These are phyloP conservation scores for Gossypium longicalyx DNA, from an alignment of 345 rosid species.

Conservation along the genomic window DNA sequence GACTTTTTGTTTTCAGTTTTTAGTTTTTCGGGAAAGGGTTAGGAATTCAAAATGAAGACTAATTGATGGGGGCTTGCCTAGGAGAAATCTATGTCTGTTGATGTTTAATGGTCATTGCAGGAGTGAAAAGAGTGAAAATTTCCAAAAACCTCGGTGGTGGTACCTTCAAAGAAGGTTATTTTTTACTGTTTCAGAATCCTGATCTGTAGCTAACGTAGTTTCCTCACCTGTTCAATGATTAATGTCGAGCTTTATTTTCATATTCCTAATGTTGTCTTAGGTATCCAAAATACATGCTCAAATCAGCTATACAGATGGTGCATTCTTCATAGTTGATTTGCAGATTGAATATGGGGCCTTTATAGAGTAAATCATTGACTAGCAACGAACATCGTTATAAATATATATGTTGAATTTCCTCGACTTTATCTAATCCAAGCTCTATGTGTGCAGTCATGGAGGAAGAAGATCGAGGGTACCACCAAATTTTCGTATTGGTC, in stretches of 20 bases:
- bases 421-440: not conserved
- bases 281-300: conserved; percentile 74
- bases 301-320: conserved; percentile 66
- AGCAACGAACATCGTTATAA: not conserved
- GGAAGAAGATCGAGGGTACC: conserved; percentile 49
- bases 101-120: conserved; percentile 30
- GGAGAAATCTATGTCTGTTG: not conserved
- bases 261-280: conserved; percentile 28
- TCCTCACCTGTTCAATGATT: not conserved
- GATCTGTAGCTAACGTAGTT: not conserved
- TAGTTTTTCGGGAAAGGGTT: too few species aligned
- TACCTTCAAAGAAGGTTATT: conserved; percentile 55
- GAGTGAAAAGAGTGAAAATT: conserved; percentile 44
- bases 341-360: conserved; percentile 74
- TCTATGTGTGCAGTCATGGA: conserved; percentile 45
- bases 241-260: not conserved
- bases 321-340: conserved; percentile 66
- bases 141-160: conserved; percentile 48
- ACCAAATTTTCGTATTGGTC: conserved; percentile 51
- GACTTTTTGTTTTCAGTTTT: not conserved
- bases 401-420: not conserved
- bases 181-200: not conserved
- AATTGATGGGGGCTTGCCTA: not conserved
- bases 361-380: conserved; percentile 50
- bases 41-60: not conserved